Evolutionary conservation across 805 yeast species (phyloP).

Genomic region (Myxozyma mucilagina): DNA sequence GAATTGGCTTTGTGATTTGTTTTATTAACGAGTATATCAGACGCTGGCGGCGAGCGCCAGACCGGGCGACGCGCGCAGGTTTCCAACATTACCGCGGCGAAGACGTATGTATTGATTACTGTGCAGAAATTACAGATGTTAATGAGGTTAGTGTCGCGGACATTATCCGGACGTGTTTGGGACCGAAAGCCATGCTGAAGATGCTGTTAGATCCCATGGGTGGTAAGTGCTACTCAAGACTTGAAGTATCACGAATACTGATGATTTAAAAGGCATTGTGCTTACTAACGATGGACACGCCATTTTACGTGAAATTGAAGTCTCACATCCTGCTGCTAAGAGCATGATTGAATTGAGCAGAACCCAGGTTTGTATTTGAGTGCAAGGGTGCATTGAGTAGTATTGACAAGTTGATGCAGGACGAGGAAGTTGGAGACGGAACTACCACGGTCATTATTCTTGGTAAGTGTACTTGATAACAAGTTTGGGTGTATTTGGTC

Average conservation of each 20-base stretch:
- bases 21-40: conserved; percentile 1
- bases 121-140: too few relatives aligned
- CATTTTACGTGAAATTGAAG: conserved; percentile 90
- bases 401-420: conserved; percentile 50
- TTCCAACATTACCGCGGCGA: conserved; percentile 98
- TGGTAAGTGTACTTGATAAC: conserved; percentile 14
- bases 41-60: conserved; percentile 70
- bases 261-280: conserved; percentile 65
- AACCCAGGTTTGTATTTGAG: conserved; percentile 46
- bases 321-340: conserved; percentile 97
- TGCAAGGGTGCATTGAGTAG: neutral
- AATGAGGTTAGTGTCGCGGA: conserved; percentile 65
- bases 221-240: conserved; percentile 21
- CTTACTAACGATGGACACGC: conserved; percentile 99
- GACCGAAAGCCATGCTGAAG: conserved; percentile 98
- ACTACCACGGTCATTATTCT: conserved; percentile 95
- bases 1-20: neutral
- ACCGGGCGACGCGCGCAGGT: conserved; percentile 96
- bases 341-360: conserved; percentile 95
- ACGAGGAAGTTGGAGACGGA: conserved; percentile 98
- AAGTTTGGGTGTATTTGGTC: neutral
- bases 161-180: conserved; percentile 94
- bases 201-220: conserved; percentile 94
- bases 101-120: conserved; percentile 53
- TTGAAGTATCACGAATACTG: conserved; percentile 46